A percentile compares a stretch with the other conserved stretches of the same genome.
Evolutionary conservation across 345 rosid genomes (phyloP).

Genomic region (Eutrema heterophyllum): DNA sequence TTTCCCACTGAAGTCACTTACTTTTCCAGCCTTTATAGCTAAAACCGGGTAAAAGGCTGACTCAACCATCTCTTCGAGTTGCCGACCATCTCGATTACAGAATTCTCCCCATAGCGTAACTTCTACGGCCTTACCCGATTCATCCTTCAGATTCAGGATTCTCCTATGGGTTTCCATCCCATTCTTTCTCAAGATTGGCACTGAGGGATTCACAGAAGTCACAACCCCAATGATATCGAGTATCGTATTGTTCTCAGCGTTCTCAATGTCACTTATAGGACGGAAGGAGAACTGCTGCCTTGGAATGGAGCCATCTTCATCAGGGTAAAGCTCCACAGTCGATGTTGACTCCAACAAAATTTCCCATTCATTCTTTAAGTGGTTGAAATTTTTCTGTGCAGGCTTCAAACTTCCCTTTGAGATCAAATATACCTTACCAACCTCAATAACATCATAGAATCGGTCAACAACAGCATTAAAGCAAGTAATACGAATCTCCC

Average conservation of each 20-base stretch:
- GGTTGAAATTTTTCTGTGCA: conserved; percentile 85
- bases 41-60: conserved; percentile 63
- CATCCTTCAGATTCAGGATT: conserved; percentile 70
- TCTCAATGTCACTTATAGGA: conserved; percentile 78
- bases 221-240: conserved; percentile 74
- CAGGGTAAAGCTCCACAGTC: conserved; percentile 65
- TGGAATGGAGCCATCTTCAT: conserved; percentile 85
- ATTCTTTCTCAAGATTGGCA: conserved; percentile 82
- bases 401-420: conserved; percentile 88
- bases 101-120: conserved; percentile 88
- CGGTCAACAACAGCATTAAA: conserved; percentile 84
- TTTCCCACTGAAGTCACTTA: conserved; percentile 84
- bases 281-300: conserved; percentile 81
- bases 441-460: conserved; percentile 67
- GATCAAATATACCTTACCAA: conserved; percentile 75
- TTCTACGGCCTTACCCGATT: conserved; percentile 71
- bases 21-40: conserved; percentile 85
- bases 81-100: conserved; percentile 83
- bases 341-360: conserved; percentile 80
- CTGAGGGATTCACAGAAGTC: conserved; percentile 68
- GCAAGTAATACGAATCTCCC: conserved; percentile 86
- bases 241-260: conserved; percentile 67
- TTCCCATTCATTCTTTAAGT: conserved; percentile 86
- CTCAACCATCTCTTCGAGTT: conserved; percentile 69
- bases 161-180: conserved; percentile 97